Conservation (phyloP, 2,329 filamentous ascomycete species). For the Aspergillus transmontanensis region DNA sequence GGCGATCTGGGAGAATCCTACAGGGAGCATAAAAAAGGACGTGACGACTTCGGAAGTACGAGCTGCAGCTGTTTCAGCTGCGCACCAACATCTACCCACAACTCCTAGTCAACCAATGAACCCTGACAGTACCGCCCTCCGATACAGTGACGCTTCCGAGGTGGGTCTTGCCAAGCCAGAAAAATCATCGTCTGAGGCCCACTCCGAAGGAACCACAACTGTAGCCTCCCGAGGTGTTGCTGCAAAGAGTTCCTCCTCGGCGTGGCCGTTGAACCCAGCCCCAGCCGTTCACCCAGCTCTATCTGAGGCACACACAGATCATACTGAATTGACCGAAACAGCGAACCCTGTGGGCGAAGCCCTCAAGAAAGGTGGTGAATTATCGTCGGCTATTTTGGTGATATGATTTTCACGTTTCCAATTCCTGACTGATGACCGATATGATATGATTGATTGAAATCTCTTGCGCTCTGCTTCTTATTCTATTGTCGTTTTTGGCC, state of each 20-base stretch:
- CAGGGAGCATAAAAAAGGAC: neutral
- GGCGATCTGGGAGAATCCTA: neutral
- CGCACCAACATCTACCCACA: neutral
- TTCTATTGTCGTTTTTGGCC: neutral
- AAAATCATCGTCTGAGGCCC: neutral
- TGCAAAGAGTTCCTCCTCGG: neutral
- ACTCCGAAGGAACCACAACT: neutral
- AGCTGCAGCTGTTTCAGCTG: neutral
- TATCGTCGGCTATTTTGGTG: neutral
- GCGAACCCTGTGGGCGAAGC: neutral
- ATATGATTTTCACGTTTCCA: neutral
- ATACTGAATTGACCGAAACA: neutral
- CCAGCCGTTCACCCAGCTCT: neutral
- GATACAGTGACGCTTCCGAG: neutral
- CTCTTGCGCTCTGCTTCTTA: neutral
- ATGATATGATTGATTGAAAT: neutral
- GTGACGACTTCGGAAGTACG: neutral
- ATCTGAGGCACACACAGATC: neutral
- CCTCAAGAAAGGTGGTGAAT: neutral
- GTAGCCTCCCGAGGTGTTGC: neutral
- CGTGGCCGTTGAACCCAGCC: neutral
- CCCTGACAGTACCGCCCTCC: too few relatives aligned
- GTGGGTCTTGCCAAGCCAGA: neutral
- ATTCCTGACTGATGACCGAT: neutral
- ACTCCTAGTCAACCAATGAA: neutral